Evolutionary conservation across 768 basidiomycete species (phyloP).

Genomic region (Tricholoma saponaceum): DNA sequence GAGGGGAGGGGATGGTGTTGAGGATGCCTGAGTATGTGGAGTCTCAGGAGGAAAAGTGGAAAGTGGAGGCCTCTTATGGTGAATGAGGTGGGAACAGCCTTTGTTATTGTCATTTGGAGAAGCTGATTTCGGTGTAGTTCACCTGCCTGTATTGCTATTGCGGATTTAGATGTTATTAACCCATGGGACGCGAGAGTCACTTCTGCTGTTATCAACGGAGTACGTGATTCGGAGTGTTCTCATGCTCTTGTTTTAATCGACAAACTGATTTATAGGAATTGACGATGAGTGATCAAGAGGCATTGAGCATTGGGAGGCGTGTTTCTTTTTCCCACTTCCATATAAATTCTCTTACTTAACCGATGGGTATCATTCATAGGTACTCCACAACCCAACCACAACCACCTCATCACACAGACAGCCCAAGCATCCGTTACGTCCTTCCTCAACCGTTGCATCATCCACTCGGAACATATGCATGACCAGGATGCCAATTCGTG

Average conservation of each 20-base stretch:
- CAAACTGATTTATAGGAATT: slow-evolving; percentile 49
- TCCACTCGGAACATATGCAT: slow-evolving; percentile 62
- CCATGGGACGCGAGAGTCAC: slow-evolving; percentile 86
- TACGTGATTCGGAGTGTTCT: neutral
- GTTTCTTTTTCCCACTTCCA: slow-evolving; percentile 9
- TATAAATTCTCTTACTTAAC: neutral
- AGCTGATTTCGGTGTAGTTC: slow-evolving; percentile 42
- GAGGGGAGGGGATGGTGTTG: slow-evolving; percentile 86
- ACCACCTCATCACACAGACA: slow-evolving; percentile 82
- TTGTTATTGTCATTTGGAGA: neutral
- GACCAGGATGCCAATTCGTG: slow-evolving; percentile 27
- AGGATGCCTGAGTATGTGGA: slow-evolving; percentile 82
- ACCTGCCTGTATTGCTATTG: slow-evolving; percentile 84
- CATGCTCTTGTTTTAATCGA: slow-evolving; percentile 6
- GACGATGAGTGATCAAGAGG: slow-evolving; percentile 75
- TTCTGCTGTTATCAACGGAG: slow-evolving; percentile 67
- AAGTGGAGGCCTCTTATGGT: slow-evolving; percentile 67
- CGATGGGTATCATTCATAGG: slow-evolving; percentile 33
- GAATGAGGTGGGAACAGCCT: slow-evolving; percentile 54
- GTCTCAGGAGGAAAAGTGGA: slow-evolving; percentile 76
- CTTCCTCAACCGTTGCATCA: slow-evolving; percentile 72
- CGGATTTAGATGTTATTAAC: slow-evolving; percentile 84
- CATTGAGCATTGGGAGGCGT: slow-evolving; percentile 67
- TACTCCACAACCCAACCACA: no score
- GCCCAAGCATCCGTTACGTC: slow-evolving; percentile 79